Base-by-base conservation (phyloP, 2,329 filamentous ascomycete genomes). In the Colletotrichum orchidophilum region DNA sequence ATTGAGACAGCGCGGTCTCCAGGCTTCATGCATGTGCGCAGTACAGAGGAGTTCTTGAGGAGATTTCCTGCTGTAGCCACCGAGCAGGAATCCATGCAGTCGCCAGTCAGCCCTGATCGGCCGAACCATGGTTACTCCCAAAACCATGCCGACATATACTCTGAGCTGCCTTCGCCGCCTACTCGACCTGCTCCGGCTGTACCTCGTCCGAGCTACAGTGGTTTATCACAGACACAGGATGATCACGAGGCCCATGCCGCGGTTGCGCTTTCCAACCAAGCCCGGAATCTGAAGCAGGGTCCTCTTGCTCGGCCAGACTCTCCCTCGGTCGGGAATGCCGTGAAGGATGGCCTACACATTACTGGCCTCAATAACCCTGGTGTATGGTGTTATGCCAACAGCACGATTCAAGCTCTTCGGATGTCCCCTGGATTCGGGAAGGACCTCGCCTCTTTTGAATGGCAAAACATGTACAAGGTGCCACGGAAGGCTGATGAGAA, bases 301-400 rank as follows among this genome's bases (percentile, higher is more conserved):
- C 70, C 70, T 3, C 55, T 72, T 27, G 66, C 66, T 21, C 66
- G 66, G 6, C 66, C 69, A 3, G 69, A 72, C 7, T 71, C 69
- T 42, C 69, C 69, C 13, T 70, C 70, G 18, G 35, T 62, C 11
- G 42, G 7, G 15, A 54, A 49, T 29, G 4, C 46, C 2, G 42
- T 53, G 53, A 70, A 72, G 50, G 69, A 72, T 21, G 81, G 80
- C 60, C 85, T 31, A 83, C 83, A 80, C 84, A 90, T 75, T 87
- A 93, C 94, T 12, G 95, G 96, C 0, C 86, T 98, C 13, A 84
- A 90, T 70, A 98, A 98, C 75, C 93, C 94, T 50, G 90, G 91
- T 1, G 92, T 93, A 57, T 95, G 93, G 74, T 98, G 96, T 79
- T 98, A 97, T 78, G 95, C 96, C 86, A 98, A 97, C 80, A 92